These are phyloP conservation scores for Trichoderma sp. DNA, from an alignment of 2,329 filamentous ascomycete species.

Conservation along the genomic window DNA sequence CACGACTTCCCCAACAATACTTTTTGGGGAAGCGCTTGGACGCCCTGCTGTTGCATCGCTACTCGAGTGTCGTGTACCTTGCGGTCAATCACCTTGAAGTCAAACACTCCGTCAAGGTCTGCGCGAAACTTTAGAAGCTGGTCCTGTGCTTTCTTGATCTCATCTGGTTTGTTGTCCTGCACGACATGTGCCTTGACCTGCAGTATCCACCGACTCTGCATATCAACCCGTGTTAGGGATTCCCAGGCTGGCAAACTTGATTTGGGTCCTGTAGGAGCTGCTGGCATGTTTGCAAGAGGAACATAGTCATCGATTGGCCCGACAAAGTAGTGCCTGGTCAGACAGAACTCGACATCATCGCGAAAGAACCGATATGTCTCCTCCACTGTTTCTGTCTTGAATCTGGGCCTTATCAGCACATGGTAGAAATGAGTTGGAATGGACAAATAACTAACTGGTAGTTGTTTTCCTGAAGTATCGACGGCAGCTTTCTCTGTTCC, in stretches of 20 bases:
- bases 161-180: slow-evolving; percentile 62
- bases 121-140: slow-evolving; percentile 51
- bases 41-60: slow-evolving; percentile 43
- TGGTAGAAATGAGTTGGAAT: not conserved
- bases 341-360: slow-evolving; percentile 58
- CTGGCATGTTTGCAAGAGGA: slow-evolving; percentile 38
- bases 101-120: slow-evolving; percentile 57
- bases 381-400: slow-evolving; percentile 57
- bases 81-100: slow-evolving; percentile 57
- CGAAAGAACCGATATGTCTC: slow-evolving; percentile 58
- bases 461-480: slow-evolving; percentile 56
- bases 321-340: slow-evolving; percentile 53
- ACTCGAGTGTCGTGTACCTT: slow-evolving; percentile 58
- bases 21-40: slow-evolving; percentile 46
- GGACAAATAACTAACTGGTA: slow-evolving; percentile 48
- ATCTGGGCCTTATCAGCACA: slow-evolving; percentile 41
- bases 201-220: slow-evolving; percentile 58
- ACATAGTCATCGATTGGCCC: slow-evolving; percentile 41
- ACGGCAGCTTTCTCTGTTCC: slow-evolving; percentile 53
- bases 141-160: slow-evolving; percentile 59
- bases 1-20: slow-evolving; percentile 42
- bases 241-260: slow-evolving; percentile 51
- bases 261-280: slow-evolving; percentile 31
- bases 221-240: slow-evolving; percentile 53
- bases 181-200: slow-evolving; percentile 57